Evolutionary conservation across 2,329 filamentous ascomycete species (phyloP), one percentile per base, ranked within the genome.

Genomic region (Neonectria punicea): DNA sequence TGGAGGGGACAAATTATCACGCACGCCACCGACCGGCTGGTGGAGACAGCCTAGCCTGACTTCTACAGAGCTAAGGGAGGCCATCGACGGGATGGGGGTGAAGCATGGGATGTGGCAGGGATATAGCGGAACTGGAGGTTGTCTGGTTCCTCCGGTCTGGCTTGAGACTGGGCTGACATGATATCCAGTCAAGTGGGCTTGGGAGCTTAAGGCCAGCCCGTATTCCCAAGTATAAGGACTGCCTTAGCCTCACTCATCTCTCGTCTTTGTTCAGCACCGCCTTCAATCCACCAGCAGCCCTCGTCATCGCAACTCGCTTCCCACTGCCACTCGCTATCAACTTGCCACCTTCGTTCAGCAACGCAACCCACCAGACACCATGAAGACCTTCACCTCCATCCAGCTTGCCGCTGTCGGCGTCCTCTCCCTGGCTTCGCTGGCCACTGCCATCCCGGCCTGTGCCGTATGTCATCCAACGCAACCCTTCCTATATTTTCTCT

Each of bases 371-470:
- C 14, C 50, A 36, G 39, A 39, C 39, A 61, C 10, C 7, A 72
- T 72, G 70, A 72, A 61, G 70, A 51, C 53, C 16, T 65, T 58
- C 0, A 61, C 59, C 5, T 53, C 49, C 3, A 22, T 60, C 22
- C 62, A 67, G 10, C 13, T 71, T 16, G 57, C 41, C 53, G 57
- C 51, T 61, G 64, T 55, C 22, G 64, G 59, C 55, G 13, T 63
- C 7, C 50, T 72, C 34, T 51, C 57, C n/a, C 49, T 69, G 58
- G 66, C 62, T 9, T 63, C 67, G 2, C 41, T 60, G 36, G 62
- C 44, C 3, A 49, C 14, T 0, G 67, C 68, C 2, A 51, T 53
- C 25, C n/a, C 70, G 2, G 65, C 62, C 18, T 72, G 70, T 10
- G 70, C 70, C 1, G 70, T 72, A 70, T 13, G 65, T 53, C 22